Conservation (phyloP, 23 red algal genomes). For the Agarophyton chilense region DNA sequence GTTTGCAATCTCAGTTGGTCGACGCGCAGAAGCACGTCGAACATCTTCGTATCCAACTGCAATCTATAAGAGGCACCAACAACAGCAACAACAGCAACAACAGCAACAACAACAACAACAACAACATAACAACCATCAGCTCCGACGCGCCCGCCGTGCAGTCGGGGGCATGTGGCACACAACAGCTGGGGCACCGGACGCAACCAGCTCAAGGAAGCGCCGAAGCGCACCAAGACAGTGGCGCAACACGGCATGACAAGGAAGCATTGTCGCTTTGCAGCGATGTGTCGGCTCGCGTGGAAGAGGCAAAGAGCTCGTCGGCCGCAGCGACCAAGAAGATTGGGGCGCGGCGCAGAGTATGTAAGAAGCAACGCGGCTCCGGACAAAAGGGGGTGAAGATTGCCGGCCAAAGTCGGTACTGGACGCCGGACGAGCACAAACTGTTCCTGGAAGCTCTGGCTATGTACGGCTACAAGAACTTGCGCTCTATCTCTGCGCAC, state of each 20-base stretch:
- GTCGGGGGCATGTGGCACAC: too few species aligned
- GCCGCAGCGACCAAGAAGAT: not conserved
- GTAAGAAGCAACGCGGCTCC: constrained; percentile 18
- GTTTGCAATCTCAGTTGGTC: constrained; percentile 3
- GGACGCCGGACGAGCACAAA: constrained; percentile 87
- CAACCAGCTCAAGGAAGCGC: too few species aligned
- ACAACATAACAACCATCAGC: not conserved
- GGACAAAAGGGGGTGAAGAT: constrained; percentile 45
- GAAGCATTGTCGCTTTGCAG: constrained; percentile 45
- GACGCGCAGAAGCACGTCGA: constrained; percentile 19
- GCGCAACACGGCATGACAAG: not conserved
- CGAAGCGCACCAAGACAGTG: not conserved
- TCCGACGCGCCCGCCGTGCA: not conserved
- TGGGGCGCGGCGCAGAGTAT: not conserved
- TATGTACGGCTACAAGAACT: constrained; percentile 87
- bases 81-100: not conserved
- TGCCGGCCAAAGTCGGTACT: constrained; percentile 83
- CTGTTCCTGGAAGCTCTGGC: constrained; percentile 89
- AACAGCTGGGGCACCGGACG: too few species aligned
- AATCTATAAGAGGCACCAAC: not conserved
- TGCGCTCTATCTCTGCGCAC: constrained; percentile 82
- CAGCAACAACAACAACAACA: not conserved
- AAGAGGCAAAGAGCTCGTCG: not conserved
- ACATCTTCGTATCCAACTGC: constrained; percentile 10
- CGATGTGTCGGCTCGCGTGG: constrained; percentile 37